Evolutionary conservation across 2,329 filamentous ascomycete genomes (phyloP).

Genomic region (Huntiella moniliformis): DNA sequence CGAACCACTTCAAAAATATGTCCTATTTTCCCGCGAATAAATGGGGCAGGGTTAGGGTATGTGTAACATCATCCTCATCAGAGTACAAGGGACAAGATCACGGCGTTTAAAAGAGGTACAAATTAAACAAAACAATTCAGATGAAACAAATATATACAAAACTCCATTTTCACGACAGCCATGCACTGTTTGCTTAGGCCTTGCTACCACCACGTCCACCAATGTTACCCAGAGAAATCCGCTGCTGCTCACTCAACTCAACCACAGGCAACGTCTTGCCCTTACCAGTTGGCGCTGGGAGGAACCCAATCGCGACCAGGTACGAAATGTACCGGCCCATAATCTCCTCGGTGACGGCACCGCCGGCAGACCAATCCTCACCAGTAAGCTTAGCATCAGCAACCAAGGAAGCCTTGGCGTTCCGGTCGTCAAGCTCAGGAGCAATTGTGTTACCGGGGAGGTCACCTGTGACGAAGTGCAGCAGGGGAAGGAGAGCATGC

Average conservation of each 20-base stretch:
- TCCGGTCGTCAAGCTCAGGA: slow-evolving; percentile 45
- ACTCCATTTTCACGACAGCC: background rate
- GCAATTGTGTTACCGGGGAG: slow-evolving; percentile 49
- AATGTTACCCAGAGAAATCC: slow-evolving; percentile 10
- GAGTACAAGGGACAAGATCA: too few relatives aligned
- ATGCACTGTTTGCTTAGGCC: background rate
- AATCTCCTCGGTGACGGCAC: slow-evolving; percentile 34
- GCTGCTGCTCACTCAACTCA: slow-evolving; percentile 20
- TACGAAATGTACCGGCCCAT: slow-evolving; percentile 43
- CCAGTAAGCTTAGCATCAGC: slow-evolving; percentile 32
- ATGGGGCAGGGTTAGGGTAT: background rate
- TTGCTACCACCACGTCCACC: slow-evolving; percentile 12
- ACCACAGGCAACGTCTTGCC: slow-evolving; percentile 23
- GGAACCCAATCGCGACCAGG: slow-evolving; percentile 38
- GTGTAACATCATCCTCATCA: background rate
- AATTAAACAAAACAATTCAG: background rate
- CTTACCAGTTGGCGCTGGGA: slow-evolving; percentile 24
- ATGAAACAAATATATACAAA: background rate
- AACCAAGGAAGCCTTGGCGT: slow-evolving; percentile 38
- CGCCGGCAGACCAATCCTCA: slow-evolving; percentile 29
- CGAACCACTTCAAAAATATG: background rate
- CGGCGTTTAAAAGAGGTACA: too few relatives aligned
- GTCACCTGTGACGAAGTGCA: slow-evolving; percentile 52
- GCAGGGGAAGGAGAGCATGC: slow-evolving; percentile 36
- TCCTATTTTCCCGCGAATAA: background rate